Evolutionary conservation across 352 stramenopile species (phyloP), one percentile per base, ranked within the genome.

Genomic region (Thalassiosira sp.): DNA sequence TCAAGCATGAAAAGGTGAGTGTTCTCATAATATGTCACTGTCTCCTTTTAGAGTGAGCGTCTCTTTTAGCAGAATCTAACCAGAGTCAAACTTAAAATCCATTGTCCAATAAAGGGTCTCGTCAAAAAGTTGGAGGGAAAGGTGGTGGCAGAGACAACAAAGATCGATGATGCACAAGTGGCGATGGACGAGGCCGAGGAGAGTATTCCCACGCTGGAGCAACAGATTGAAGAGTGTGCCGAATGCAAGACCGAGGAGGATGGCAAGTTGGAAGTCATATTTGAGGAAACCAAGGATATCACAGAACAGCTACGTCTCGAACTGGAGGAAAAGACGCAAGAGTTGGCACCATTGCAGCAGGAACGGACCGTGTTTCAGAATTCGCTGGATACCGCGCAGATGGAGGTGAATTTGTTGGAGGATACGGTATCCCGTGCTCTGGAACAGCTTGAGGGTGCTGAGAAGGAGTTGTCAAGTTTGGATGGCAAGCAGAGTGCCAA

Each of bases 1-100:
- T 99, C 45, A 99, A 99, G 82, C 95, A 97, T 79, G 88, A 91
- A 18, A 98, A 98, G n/a, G n/a, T n/a, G n/a, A n/a, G n/a, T n/a
- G n/a, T 5, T 20, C 42, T n/a, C n/a, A n/a, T n/a, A n/a, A n/a
- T n/a, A n/a, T n/a, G n/a, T n/a, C n/a, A n/a, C n/a, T n/a, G n/a
- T n/a, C n/a, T n/a, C n/a, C n/a, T n/a, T n/a, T n/a, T n/a, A n/a
- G n/a, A n/a, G n/a, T n/a, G n/a, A n/a, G n/a, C n/a, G n/a, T n/a
- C n/a, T n/a, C n/a, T n/a, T n/a, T n/a, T n/a, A n/a, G n/a, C n/a
- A n/a, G n/a, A n/a, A n/a, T n/a, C n/a, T n/a, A n/a, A n/a, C n/a
- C n/a, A n/a, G n/a, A n/a, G n/a, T n/a, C n/a, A n/a, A n/a, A n/a
- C n/a, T n/a, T n/a, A n/a, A n/a, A n/a, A n/a, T n/a, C n/a, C n/a